Conservation (phyloP, 2,329 filamentous ascomycete species). For the Metarhizium guizhouense region DNA sequence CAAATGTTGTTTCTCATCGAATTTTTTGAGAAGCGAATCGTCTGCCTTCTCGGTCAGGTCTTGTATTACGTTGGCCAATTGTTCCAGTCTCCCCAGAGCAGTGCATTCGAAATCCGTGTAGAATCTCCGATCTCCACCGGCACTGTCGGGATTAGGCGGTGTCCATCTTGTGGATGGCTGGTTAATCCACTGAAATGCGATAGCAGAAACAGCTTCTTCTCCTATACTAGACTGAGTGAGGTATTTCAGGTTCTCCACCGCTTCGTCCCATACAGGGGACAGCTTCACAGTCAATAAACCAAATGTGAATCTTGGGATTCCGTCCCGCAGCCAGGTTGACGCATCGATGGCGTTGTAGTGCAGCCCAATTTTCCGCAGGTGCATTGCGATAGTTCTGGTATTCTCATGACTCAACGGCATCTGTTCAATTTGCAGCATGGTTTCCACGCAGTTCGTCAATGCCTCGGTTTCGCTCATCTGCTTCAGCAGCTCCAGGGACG, state of each 20-base stretch:
- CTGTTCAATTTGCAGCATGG: slow-evolving; percentile 73
- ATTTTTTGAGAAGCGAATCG: slow-evolving; percentile 51
- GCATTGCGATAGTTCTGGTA: slow-evolving; percentile 70
- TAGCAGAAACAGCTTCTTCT: slow-evolving; percentile 61
- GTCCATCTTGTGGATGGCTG: slow-evolving; percentile 46
- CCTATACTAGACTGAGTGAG: slow-evolving; percentile 62
- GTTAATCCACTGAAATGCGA: slow-evolving; percentile 73
- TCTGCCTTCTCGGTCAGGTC: slow-evolving; percentile 42
- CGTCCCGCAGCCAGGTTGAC: slow-evolving; percentile 57
- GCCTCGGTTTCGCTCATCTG: slow-evolving; percentile 34
- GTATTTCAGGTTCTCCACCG: slow-evolving; percentile 64
- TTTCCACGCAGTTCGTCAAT: slow-evolving; percentile 19
- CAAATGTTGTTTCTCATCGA: slow-evolving; percentile 54
- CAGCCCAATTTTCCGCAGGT: slow-evolving; percentile 67
- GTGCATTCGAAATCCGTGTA: slow-evolving; percentile 78
- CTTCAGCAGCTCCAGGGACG: slow-evolving; percentile 63
- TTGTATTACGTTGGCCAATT: slow-evolving; percentile 41
- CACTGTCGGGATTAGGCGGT: slow-evolving; percentile 27
- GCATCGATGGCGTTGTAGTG: slow-evolving; percentile 51
- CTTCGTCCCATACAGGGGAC: slow-evolving; percentile 80
- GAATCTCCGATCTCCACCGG: slow-evolving; percentile 26
- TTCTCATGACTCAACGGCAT: slow-evolving; percentile 70
- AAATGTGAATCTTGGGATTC: slow-evolving; percentile 77
- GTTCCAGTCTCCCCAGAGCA: slow-evolving; percentile 55
- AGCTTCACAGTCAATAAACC: slow-evolving; percentile 82